Evolutionary conservation across 164 flowering plant genomes (phyloP).

Genomic region (Paratinospora sagittata): DNA sequence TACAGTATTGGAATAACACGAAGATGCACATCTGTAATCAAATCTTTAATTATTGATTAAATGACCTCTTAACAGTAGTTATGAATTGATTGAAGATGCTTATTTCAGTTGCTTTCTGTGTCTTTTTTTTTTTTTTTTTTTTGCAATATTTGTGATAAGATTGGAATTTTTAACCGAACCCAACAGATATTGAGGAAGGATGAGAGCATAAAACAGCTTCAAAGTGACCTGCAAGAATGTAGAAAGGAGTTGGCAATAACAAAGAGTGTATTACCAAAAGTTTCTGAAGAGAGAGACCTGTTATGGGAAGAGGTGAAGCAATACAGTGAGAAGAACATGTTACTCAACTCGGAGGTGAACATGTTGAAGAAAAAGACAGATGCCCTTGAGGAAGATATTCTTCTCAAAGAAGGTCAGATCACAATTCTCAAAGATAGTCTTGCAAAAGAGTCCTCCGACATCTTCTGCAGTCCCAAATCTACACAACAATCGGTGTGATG

Average conservation of each 20-base stretch:
- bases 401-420: conserved; percentile 88
- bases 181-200: conserved; percentile 69
- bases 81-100: too few relatives aligned
- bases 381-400: conserved; percentile 77
- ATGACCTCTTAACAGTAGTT: too few relatives aligned
- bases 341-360: conserved; percentile 55
- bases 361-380: conserved; percentile 64
- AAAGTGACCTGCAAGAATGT: conserved; percentile 51
- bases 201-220: conserved; percentile 49
- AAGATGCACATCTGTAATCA: too few relatives aligned
- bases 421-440: conserved; percentile 67
- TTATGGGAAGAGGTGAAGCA: conserved; percentile 86
- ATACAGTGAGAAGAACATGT: conserved; percentile 74
- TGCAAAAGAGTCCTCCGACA: conserved; percentile 44
- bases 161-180: not conserved
- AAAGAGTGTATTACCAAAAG: conserved; percentile 52
- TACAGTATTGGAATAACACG: too few relatives aligned
- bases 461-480: conserved; percentile 50
- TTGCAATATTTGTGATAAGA: not conserved
- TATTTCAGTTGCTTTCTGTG: too few relatives aligned
- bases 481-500: conserved; percentile 25
- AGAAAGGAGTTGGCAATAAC: conserved; percentile 43
- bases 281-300: conserved; percentile 71
- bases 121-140: too few relatives aligned
- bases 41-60: too few relatives aligned